phyloP scores from a whole-genome alignment of 805 yeast genomes.

The Naumovozyma dairenensis region DNA sequence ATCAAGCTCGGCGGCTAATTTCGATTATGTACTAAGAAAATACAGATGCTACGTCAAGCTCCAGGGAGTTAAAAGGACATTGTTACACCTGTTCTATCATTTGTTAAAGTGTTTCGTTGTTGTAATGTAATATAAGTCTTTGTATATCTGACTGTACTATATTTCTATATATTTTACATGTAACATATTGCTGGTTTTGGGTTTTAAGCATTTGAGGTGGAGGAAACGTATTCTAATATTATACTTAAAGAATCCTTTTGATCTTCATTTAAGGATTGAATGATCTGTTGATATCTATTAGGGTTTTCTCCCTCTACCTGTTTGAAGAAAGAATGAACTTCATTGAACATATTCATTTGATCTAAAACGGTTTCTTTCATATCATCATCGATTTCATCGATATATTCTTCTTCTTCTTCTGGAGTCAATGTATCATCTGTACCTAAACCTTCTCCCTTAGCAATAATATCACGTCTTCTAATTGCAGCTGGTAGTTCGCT shows the following conservation, averaged over 20 bases:
- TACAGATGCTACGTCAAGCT: no score
- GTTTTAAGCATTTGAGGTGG: no score
- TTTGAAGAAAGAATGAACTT: slow-evolving; percentile 47
- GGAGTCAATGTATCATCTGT: slow-evolving; percentile 20
- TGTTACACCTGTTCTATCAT: no score
- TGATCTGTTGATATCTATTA: slow-evolving; percentile 33
- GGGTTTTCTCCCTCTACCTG: slow-evolving; percentile 39
- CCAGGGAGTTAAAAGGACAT: no score
- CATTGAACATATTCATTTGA: slow-evolving; percentile 55
- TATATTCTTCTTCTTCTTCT: slow-evolving; percentile 42
- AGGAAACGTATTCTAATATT: no score
- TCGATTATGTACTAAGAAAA: no score
- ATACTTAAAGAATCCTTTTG: slow-evolving; percentile 22
- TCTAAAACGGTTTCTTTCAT: slow-evolving; percentile 75
- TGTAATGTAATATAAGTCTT: no score
- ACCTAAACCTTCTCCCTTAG: slow-evolving; percentile 39
- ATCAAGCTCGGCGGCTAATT: no score
- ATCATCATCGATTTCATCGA: slow-evolving; percentile 59
- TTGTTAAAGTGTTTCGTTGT: no score
- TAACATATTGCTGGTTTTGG: no score
- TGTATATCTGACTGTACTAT: no score
- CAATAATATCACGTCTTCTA: slow-evolving; percentile 48
- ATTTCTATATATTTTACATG: no score
- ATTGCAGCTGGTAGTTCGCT: slow-evolving; percentile 65
- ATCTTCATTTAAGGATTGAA: slow-evolving; percentile 24